phyloP scores from a whole-genome alignment of 768 basidiomycete species.

The Suillus luteus region DNA sequence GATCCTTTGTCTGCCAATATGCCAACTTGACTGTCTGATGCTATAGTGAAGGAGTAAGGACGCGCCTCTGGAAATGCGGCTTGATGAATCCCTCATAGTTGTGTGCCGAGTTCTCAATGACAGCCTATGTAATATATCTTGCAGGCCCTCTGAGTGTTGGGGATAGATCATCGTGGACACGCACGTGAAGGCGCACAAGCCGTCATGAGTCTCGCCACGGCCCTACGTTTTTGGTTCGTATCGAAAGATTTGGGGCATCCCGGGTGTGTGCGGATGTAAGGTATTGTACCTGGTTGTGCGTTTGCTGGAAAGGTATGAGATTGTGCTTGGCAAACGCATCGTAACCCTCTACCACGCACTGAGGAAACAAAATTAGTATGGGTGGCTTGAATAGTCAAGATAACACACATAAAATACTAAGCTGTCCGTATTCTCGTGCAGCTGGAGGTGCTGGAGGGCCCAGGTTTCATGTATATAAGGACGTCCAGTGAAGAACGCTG shows the following conservation, averaged over 20 bases:
- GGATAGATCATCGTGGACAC: neutral
- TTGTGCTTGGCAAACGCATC: slow-evolving; percentile 76
- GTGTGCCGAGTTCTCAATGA: too few species aligned
- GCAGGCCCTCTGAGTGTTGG: too few species aligned
- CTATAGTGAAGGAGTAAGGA: too few species aligned
- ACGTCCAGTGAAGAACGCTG: too few species aligned
- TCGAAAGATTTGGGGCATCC: slow-evolving; percentile 81
- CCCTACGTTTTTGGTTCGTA: slow-evolving; percentile 79
- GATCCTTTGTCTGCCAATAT: too few species aligned
- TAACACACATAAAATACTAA: slow-evolving; percentile 59
- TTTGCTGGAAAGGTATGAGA: slow-evolving; percentile 72
- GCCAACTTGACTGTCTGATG: too few species aligned
- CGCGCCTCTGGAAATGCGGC: too few species aligned
- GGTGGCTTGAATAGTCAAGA: neutral
- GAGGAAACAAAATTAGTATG: slow-evolving; percentile 2
- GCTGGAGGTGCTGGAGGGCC: slow-evolving; percentile 41
- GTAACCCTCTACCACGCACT: slow-evolving; percentile 73
- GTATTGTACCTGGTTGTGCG: slow-evolving; percentile 79
- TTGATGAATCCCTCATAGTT: too few species aligned
- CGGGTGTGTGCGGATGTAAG: slow-evolving; percentile 70
- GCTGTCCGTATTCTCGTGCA: slow-evolving; percentile 73
- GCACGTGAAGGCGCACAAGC: slow-evolving; percentile 42
- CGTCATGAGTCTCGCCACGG: slow-evolving; percentile 83
- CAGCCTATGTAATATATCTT: too few species aligned
- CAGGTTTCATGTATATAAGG: too few species aligned